A percentile compares a stretch with the other conserved stretches of the same genome.
These are phyloP conservation scores for Aspergillus affinis DNA, from an alignment of 495 filamentous ascomycete species.

Conservation along the genomic window DNA sequence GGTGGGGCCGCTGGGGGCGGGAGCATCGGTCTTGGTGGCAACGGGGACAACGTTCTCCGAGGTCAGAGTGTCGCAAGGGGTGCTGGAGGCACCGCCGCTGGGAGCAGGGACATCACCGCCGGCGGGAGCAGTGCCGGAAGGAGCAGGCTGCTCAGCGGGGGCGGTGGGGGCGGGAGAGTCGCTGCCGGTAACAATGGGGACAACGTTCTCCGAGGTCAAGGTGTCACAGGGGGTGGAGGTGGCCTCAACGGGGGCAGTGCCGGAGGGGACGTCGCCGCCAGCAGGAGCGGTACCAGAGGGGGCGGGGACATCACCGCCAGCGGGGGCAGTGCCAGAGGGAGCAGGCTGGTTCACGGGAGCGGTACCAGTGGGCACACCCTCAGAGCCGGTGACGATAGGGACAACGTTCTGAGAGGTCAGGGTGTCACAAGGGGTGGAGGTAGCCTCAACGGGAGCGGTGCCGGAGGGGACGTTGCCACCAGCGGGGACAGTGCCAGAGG, in stretches of 20 bases:
- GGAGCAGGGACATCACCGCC: constrained; percentile 7
- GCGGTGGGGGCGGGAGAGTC: constrained; percentile 9
- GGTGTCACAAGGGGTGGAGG: constrained; percentile 18
- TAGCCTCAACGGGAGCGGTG: constrained; percentile 8
- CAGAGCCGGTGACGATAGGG: constrained; percentile 11
- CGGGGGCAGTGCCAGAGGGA: constrained; percentile 2
- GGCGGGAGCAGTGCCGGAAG: constrained; percentile 7
- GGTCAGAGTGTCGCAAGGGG: constrained; percentile 25
- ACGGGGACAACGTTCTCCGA: constrained; percentile 13
- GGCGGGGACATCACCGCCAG: constrained; percentile 3
- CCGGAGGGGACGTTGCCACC: too few relatives aligned
- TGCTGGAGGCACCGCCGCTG: constrained; percentile 3
- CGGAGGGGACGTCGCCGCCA: too few relatives aligned
- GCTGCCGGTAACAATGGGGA: constrained; percentile 11
- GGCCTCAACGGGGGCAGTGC: constrained; percentile 8
- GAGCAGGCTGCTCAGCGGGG: constrained; percentile 10
- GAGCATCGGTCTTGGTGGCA: constrained; percentile 14
- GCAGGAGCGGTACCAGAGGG: constrained; percentile 11
- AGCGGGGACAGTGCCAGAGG: constrained; percentile 12
- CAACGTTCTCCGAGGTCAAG: constrained; percentile 16
- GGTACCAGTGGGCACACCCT: constrained; percentile 7
- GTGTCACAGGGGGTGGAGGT: constrained; percentile 18
- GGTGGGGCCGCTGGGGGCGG: constrained; percentile 18
- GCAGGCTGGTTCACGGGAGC: constrained; percentile 8
- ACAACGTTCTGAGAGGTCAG: constrained; percentile 17